A percentile compares a stretch with the other conserved stretches of the same genome.
Conservation (phyloP, 2,329 filamentous ascomycete genomes). For the Alternaria consortialis region DNA sequence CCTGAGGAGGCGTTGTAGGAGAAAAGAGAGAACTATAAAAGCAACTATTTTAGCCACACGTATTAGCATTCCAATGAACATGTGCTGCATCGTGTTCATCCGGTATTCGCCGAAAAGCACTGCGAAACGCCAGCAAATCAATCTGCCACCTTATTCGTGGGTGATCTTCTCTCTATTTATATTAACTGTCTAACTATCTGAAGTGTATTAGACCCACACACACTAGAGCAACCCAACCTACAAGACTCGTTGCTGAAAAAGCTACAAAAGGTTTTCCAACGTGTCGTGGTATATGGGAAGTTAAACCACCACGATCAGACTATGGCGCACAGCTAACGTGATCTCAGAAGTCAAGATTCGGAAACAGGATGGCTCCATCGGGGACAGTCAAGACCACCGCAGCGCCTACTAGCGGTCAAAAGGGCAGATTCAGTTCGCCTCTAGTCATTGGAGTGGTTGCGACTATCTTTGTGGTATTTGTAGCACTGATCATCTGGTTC, state of each 20-base stretch:
- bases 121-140: background rate
- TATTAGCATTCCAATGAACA: background rate
- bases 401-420: background rate
- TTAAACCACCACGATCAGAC: background rate
- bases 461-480: background rate
- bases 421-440: background rate
- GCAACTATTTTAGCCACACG: background rate
- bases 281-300: background rate
- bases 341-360: background rate
- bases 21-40: background rate
- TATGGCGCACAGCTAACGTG: background rate
- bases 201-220: background rate
- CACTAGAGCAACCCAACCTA: too few species aligned
- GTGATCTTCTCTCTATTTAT: too few species aligned
- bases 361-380: background rate
- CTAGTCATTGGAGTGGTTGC: background rate
- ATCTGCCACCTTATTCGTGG: background rate
- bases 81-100: background rate
- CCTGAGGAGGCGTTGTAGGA: background rate
- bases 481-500: background rate
- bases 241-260: background rate
- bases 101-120: background rate
- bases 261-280: background rate
- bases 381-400: background rate
- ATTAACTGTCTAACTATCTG: background rate